Percentiles rank a stretch among this genome's conserved stretches.
These are phyloP conservation scores for Globisporangium camurandrum DNA, from an alignment of 352 stramenopile genomes.

Conservation along the genomic window DNA sequence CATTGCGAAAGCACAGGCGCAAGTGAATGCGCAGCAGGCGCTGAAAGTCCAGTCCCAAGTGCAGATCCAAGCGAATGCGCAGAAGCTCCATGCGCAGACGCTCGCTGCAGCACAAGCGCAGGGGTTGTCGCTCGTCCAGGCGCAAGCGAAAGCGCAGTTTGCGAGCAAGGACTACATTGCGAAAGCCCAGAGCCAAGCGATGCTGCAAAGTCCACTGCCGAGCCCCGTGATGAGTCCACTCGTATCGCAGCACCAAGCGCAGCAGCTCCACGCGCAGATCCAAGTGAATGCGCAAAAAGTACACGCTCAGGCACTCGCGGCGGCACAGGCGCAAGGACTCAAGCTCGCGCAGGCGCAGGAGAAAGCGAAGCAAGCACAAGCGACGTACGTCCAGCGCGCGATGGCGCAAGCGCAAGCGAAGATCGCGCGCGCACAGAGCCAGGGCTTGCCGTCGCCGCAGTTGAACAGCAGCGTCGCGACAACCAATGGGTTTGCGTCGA, in stretches of 20 bases:
- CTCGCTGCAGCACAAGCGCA: slow-evolving; percentile 77
- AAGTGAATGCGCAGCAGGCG: slow-evolving; percentile 75
- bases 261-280: slow-evolving; percentile 83
- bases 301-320: slow-evolving; percentile 80
- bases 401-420: slow-evolving; percentile 86
- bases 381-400: slow-evolving; percentile 79
- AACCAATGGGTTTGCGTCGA: slow-evolving; percentile 47
- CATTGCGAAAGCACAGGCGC: slow-evolving; percentile 79
- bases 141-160: slow-evolving; percentile 80
- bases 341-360: slow-evolving; percentile 84
- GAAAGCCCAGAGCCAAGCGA: slow-evolving; percentile 76
- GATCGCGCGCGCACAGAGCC: slow-evolving; percentile 66
- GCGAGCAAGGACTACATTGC: slow-evolving; percentile 88
- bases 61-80: slow-evolving; percentile 85
- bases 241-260: slow-evolving; percentile 72
- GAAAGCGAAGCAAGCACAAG: slow-evolving; percentile 86
- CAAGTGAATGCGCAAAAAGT: slow-evolving; percentile 88
- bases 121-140: slow-evolving; percentile 78
- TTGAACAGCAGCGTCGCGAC: slow-evolving; percentile 12
- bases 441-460: slow-evolving; percentile 36
- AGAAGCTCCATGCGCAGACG: slow-evolving; percentile 84
- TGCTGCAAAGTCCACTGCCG: slow-evolving; percentile 39
- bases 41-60: slow-evolving; percentile 84
- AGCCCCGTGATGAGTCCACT: slow-evolving; percentile 42
- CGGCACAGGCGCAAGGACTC: slow-evolving; percentile 75